Evolutionary conservation across 495 filamentous ascomycete genomes (phyloP), one percentile per base, ranked within the genome.

Genomic region (Penicillium angulare): DNA sequence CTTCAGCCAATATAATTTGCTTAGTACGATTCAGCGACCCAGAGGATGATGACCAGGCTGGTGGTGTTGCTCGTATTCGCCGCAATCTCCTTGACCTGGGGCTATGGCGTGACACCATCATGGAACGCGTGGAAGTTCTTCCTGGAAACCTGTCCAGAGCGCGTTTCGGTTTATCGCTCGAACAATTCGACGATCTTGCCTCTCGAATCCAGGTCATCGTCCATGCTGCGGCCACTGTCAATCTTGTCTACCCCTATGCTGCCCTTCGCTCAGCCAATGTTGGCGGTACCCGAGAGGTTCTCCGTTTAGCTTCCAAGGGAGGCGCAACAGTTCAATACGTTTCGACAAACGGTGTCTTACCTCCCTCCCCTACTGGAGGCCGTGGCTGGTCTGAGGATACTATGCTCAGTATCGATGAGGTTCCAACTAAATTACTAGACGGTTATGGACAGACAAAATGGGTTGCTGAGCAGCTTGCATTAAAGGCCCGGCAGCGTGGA

Each of bases 321-420:
- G 81, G 79, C 17, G 82, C 84, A 2, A 86, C 85, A 0, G 73
- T 88, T n/a, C 82, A 86, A 47, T 84, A 87, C 48, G 75, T 87
- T 4, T 87, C 85, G 3, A 86, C 84, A 1, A 86, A 87, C 54
- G 83, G 84, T 36, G 84, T 88, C 2, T 55, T 88, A 21, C 83
- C 84, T 0, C 73, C 80, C 4, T 81, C 79, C 2, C 45, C 45
- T 27, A 27, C 34, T 5, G 72, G 64, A 0, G 59, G 79, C 26
- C 63, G 62, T 3, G 82, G 81, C 8, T 88, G 84, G 83, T 48
- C 78, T 1, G 84, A 86, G 56, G 74, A 74, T 48, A 69, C 78
- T 18, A 79, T 79, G 67, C 65, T 86, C 10, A 64, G 64, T n/a
- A 72, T 84, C 0, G 74, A 79, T 10, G 76, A 82, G 31, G 83